Base-by-base conservation (phyloP, 2,329 filamentous ascomycete genomes). In the Metarhizium sp. region DNA sequence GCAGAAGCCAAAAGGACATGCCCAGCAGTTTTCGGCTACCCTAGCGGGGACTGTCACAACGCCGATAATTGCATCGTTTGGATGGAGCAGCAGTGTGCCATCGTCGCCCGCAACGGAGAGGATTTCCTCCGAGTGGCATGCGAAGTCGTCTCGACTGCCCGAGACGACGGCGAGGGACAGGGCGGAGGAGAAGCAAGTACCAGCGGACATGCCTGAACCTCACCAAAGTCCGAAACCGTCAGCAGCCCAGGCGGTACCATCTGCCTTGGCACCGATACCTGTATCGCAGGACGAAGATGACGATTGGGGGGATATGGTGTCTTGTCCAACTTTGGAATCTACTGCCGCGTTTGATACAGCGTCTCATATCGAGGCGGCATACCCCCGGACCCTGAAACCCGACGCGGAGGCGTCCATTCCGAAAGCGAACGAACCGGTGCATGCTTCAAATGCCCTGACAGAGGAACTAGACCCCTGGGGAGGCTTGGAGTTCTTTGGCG, bases 271-370 rank as follows among this genome's bases (percentile, higher is more conserved):
- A 11, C 18, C 8, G n/a, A 10, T 20, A 16, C n/a, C 45, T 29
- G n/a, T 20, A 13, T 18, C 25, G 13, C 45, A 71, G 6, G 70
- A 75, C 0, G 76, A 80, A 5, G 78, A 81, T 2, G 79, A 81
- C 48, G 80, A 83, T 42, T 84, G 80, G 80, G 80, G 80, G 2
- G 80, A 84, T 58, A 84, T 84, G 80, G 71, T 84, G 38, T 66
- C 69, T 3, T 70, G 68, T 4, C 65, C 70, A 2, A 59, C 64
- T 2, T 54, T n/a, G 34, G 53, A 50, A 42, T 16, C 46, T 16
- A 16, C 16, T n/a, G 45, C 4, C 10, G 11, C 0, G 20, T 18
- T 16, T n/a, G 45, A 14, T 30, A 8, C 45, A 14, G 6, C 6
- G 2, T 30, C 45, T 29, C 16, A 30, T 16, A n/a, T 4, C 42